A percentile compares a stretch with the other conserved stretches of the same genome.
These are phyloP conservation scores for Pythium sp. DNA, from an alignment of 352 stramenopile genomes.

Conservation along the genomic window DNA sequence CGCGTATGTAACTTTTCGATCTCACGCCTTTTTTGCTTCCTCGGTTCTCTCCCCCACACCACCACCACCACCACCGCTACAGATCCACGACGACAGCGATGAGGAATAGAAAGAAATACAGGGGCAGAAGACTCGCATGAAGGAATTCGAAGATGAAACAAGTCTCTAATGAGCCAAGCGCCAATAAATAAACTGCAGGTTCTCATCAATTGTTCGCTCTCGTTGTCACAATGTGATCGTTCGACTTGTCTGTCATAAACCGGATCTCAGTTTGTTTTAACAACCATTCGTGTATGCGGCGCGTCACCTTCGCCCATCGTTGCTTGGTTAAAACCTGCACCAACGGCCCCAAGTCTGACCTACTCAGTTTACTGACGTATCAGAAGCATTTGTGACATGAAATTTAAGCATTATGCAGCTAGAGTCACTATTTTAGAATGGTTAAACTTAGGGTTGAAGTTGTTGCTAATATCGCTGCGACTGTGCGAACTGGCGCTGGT, in stretches of 20 bases:
- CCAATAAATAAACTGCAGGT: neutral
- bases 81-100: constrained; percentile 10
- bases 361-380: neutral
- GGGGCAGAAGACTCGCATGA: neutral
- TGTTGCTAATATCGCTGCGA: neutral
- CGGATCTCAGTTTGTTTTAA: neutral
- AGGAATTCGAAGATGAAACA: neutral
- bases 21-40: neutral
- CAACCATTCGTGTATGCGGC: neutral
- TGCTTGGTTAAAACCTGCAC: neutral
- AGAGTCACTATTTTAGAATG: no score
- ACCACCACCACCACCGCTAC: neutral
- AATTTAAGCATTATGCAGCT: no score
- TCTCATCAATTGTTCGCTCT: neutral
- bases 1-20: constrained; percentile 4
- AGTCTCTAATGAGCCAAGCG: neutral
- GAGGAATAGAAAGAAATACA: neutral
- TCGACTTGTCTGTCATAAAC: neutral
- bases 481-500: neutral
- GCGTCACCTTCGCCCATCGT: constrained; percentile 2
- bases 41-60: neutral
- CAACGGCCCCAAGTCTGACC: neutral
- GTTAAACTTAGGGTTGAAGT: neutral
- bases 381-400: neutral
- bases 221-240: neutral